Base-by-base conservation (phyloP, 1,139 yeast species). In the Magnusiomyces starmeri region DNA sequence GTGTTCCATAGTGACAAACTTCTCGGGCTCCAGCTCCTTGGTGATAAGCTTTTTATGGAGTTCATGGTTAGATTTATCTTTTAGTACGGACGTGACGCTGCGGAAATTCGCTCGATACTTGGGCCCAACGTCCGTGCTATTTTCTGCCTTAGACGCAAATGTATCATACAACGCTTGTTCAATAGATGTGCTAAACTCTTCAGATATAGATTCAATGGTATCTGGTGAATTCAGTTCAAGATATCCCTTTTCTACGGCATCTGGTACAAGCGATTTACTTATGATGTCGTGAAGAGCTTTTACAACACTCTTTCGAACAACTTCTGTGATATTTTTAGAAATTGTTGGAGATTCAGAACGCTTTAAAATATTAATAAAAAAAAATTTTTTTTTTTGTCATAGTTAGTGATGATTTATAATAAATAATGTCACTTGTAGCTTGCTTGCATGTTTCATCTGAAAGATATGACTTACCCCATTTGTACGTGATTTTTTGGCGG, bases 1-100 rank as follows among this genome's bases (percentile, higher is more conserved):
- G 2, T 78, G 78, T 3, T 81, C 71, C 74, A 84, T 73, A 26
- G 69, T 71, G 6, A 82, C 85, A 50, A 83, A 70, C 55, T 78
- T 74, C 10, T 69, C 68, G 32, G 82, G 75, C 1, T 76, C 65
- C 32, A 82, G 66, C 34, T 71, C 69, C 24, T 77, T 74, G 21
- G 73, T 70, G 35, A 79, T 67, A 6, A 83, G 75, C 43, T 79
- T 71, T 24, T 55, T 59, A 64, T 70, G 74, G 54, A 82, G 69
- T 26, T 72, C 66, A 67, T 55, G 81, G 79, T 60, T 79, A 79
- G 37, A 29, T 18, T 66, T 66, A 58, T 79, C 82, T 55, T 73
- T 75, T 24, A 82, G 68, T 57, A 81, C 81, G 54, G 78, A 76
- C 49, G 74, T 70, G 43, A 82, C 65, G 9, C 81, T 72, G 52